Conservation (phyloP, 768 basidiomycete species). For the Xerocomellus amylosporus region DNA sequence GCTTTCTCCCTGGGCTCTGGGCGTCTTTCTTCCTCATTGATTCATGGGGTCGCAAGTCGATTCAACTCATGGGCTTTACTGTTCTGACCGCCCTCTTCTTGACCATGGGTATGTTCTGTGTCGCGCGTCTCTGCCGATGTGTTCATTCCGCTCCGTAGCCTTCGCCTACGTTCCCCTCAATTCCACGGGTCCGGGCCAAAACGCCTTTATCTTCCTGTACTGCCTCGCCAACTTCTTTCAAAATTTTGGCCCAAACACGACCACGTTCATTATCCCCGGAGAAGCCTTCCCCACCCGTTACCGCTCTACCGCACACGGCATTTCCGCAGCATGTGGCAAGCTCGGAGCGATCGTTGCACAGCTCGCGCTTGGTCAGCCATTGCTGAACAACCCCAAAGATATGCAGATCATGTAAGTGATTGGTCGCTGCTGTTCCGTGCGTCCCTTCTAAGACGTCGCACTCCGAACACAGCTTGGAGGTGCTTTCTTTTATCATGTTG, state of each 20-base stretch:
- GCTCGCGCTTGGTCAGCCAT: conserved; percentile 66
- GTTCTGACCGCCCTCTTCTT: conserved; percentile 64
- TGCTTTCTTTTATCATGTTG: conserved; percentile 82
- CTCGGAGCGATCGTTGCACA: conserved; percentile 75
- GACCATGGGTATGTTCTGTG: conserved; percentile 53
- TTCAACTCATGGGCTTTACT: conserved; percentile 72
- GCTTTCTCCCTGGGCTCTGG: conserved; percentile 52
- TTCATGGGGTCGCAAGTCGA: conserved; percentile 67
- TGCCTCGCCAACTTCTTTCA: conserved; percentile 19
- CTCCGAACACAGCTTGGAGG: conserved; percentile 49
- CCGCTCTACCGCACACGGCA: conserved; percentile 71
- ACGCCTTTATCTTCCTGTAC: conserved; percentile 43
- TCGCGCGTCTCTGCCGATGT: background rate
- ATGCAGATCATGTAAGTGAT: conserved; percentile 63
- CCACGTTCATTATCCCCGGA: conserved; percentile 74
- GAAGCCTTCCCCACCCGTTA: conserved; percentile 79
- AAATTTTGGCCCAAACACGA: conserved; percentile 39
- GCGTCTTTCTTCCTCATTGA: conserved; percentile 65
- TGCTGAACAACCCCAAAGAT: conserved; percentile 50
- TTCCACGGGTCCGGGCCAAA: conserved; percentile 47
- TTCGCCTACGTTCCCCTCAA: conserved; percentile 62
- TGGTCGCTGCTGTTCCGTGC: background rate
- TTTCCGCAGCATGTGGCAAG: conserved; percentile 73
- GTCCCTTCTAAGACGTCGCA: background rate
- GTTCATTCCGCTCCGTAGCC: conserved; percentile 35